Percentiles rank a stretch among this genome's conserved stretches.
Conservation (phyloP, 805 yeast genomes). For the Suhomyces sp. region DNA sequence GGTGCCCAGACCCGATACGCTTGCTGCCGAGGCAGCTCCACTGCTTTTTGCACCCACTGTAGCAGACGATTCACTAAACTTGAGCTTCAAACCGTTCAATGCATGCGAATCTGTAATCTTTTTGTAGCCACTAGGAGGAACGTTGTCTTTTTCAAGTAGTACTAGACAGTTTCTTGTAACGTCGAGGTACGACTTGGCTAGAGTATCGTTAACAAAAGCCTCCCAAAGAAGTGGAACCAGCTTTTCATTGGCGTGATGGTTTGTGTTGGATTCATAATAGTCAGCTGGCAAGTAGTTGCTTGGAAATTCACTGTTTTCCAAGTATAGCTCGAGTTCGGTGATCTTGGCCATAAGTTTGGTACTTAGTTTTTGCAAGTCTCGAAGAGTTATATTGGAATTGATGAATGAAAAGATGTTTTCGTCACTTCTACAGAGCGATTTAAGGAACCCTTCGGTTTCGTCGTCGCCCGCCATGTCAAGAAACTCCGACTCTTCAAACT, state of each 20-base stretch:
- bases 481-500: slow-evolving; percentile 52
- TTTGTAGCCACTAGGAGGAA: slow-evolving; percentile 23
- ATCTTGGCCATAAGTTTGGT: slow-evolving; percentile 31
- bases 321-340: slow-evolving; percentile 24
- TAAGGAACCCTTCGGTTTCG: slow-evolving; percentile 59
- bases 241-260: not conserved
- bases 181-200: slow-evolving; percentile 32
- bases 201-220: slow-evolving; percentile 28
- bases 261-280: slow-evolving; percentile 8
- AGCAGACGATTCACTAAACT: slow-evolving; percentile 16
- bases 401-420: slow-evolving; percentile 37
- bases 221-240: slow-evolving; percentile 24
- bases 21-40: slow-evolving; percentile 4
- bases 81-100: slow-evolving; percentile 27
- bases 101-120: slow-evolving; percentile 31
- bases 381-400: slow-evolving; percentile 39
- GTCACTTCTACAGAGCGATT: slow-evolving; percentile 32
- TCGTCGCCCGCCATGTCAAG: slow-evolving; percentile 24
- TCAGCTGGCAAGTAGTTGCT: slow-evolving; percentile 20
- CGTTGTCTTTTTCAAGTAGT: slow-evolving; percentile 21
- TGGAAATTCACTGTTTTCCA: slow-evolving; percentile 35
- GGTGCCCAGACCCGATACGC: slow-evolving; percentile 6
- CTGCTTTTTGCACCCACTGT: not conserved
- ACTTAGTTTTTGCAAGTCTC: slow-evolving; percentile 42
- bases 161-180: slow-evolving; percentile 28